A percentile compares a stretch with the other conserved stretches of the same genome.
Evolutionary conservation across 2,329 filamentous ascomycete species (phyloP).

Genomic region (Trichothecium roseum): DNA sequence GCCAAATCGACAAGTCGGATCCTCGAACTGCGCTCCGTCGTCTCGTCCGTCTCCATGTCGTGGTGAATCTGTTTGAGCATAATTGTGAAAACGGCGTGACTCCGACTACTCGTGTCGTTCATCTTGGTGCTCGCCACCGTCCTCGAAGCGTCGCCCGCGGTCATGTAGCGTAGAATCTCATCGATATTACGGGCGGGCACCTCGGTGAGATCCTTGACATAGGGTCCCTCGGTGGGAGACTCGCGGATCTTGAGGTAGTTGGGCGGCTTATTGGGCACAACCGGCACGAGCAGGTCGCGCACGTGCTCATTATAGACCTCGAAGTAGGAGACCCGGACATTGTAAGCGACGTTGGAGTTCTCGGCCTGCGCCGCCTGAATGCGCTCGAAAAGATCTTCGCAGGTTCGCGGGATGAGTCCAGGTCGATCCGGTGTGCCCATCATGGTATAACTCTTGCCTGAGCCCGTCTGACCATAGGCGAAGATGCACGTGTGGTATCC

Average conservation of each 20-base stretch:
- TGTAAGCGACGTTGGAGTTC: conserved; percentile 88
- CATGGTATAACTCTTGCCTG: conserved; percentile 96
- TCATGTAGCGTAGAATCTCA: conserved; percentile 88
- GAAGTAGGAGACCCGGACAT: conserved; percentile 95
- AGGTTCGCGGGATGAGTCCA: conserved; percentile 88
- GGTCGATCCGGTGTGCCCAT: conserved; percentile 84
- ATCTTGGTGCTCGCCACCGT: conserved; percentile 94
- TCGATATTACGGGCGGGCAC: conserved; percentile 77
- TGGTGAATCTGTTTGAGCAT: conserved; percentile 98
- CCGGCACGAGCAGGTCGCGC: conserved; percentile 77
- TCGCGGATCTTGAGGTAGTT: conserved; percentile 97
- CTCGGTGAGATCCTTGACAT: conserved; percentile 93
- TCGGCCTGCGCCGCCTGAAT: conserved; percentile 71
- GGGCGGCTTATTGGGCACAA: conserved; percentile 58
- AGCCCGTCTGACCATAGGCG: conserved; percentile 94
- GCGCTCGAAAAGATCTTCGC: conserved; percentile 88
- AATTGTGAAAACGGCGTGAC: conserved; percentile 95
- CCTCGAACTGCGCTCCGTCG: conserved; percentile 84
- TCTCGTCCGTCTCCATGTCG: conserved; percentile 94
- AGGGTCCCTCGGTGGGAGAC: conserved; percentile 87
- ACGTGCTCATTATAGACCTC: conserved; percentile 99
- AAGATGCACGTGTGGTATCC: conserved; percentile 99
- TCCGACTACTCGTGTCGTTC: conserved; percentile 96
- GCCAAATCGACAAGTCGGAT: conserved; percentile 93
- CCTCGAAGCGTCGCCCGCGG: conserved; percentile 74